Evolutionary conservation across 148 eudicot species (phyloP), one percentile per base, ranked within the genome.

Genomic region (Camellia lanceoleosa): DNA sequence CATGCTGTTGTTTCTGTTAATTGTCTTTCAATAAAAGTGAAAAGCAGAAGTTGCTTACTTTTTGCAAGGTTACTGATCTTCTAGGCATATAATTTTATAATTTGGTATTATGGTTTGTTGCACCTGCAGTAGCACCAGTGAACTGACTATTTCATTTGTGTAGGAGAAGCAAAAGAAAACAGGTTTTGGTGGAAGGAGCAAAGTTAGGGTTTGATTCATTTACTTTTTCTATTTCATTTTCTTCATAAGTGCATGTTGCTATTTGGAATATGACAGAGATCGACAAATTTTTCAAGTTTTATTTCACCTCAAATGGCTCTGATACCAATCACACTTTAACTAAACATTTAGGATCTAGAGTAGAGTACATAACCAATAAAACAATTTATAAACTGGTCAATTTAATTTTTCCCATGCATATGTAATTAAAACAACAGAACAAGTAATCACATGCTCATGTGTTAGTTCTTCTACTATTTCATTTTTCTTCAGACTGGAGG

Each of bases 181-280:
- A n/a, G n/a, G n/a, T n/a, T n/a, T n/a, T n/a, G n/a, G n/a, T n/a
- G n/a, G n/a, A n/a, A n/a, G n/a, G n/a, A n/a, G n/a, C n/a, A n/a
- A n/a, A n/a, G n/a, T n/a, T n/a, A n/a, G n/a, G n/a, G n/a, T n/a
- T n/a, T n/a, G n/a, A n/a, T n/a, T n/a, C n/a, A n/a, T n/a, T n/a
- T n/a, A n/a, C n/a, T 19, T 10, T 58, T 41, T 5, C 23, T 61
- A 16, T 16, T 61, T 16, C 9, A 16, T 43, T 16, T 81, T 82
- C 13, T 62, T 79, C 88, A 93, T 95, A 90, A 83, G 95, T 87
- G 79, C 97, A 93, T 91, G 96, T 97, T 92, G 97, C 90, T 87
- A 89, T 83, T 83, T 95, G 81, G 93, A 90, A 79, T 89, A 95
- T 84, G 88, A n/a, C 75, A 87, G 80, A 81, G 87, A 82, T 70